Base-by-base conservation (phyloP, 352 stramenopile species). In the Phytopythium helicoides region DNA sequence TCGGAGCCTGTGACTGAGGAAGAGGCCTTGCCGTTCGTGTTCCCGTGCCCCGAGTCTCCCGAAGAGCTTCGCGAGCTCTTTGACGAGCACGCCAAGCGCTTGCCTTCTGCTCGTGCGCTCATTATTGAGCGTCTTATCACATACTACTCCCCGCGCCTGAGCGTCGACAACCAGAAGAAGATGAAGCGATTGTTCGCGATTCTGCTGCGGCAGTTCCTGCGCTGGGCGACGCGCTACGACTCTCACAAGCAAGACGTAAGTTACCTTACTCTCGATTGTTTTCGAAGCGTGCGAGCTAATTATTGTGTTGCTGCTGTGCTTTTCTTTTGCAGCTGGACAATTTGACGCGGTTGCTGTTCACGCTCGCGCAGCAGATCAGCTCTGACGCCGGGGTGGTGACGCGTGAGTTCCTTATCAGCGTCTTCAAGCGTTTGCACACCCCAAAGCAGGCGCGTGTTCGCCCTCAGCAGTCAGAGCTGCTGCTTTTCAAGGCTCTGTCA, bases 151-250 rank as follows among this genome's bases (percentile, higher is more conserved):
- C 84, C 96, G n/a, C 80, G 90, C 41, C 60, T 99, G 28, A 95
- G 95, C 57, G 89, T 92, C 44, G 87, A 92, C 25, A 99, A 99
- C 71, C 89, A 95, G 58, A 75, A 90, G 56, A 92, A 89, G 38
- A 98, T 98, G 89, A 95, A 98, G 76, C 97, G 96, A 53, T 98
- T 98, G 66, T 97, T 97, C 34, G 92, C 96, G 36, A 89, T 99
- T 3, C 77, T 99, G 40, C 64, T 98, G 40, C 89, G 87, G 23
- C 73, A 96, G 59, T 98, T 98, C 60, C 76, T 98, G 25, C 84
- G 89, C 53, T 93, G 94, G 44, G 95, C 81, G 9, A 82, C 88
- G 45, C 74, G 81, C 26, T 93, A 92, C 52, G 74, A 79, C 6
- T 56, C 64, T 26, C 69, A 90, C 70, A 81, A 86, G 52, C 54